These are phyloP conservation scores for Panicum virgatum DNA, from an alignment of 202 grass and related monocot species.

Conservation along the genomic window DNA sequence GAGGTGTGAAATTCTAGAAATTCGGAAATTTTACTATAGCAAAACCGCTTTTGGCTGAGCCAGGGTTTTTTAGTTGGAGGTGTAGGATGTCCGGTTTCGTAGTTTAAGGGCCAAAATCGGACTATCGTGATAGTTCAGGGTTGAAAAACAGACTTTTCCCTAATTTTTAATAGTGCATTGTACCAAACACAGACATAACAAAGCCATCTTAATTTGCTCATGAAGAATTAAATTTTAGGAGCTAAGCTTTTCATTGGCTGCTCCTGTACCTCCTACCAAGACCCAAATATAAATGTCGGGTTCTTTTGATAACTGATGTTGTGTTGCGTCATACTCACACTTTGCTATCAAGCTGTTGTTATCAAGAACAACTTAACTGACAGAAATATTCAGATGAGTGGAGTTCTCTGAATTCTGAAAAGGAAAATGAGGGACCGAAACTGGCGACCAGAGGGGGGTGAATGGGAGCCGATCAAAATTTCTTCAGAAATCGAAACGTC, in stretches of 20 bases:
- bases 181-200: conserved; percentile 34
- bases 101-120: too few species aligned
- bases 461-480: too few species aligned
- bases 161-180: conserved; percentile 1
- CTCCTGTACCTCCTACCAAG: neutral
- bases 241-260: neutral
- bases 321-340: neutral
- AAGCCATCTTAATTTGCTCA: conserved; percentile 20
- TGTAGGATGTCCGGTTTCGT: too few species aligned
- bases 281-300: neutral
- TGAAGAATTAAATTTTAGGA: conserved; percentile 15
- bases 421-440: too few species aligned
- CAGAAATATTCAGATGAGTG: neutral
- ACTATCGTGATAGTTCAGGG: too few species aligned
- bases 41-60: too few species aligned
- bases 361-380: neutral
- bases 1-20: too few species aligned
- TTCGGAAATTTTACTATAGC: too few species aligned
- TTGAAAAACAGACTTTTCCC: too few species aligned
- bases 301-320: neutral
- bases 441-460: too few species aligned
- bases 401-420: neutral
- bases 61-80: too few species aligned
- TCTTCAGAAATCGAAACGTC: too few species aligned
- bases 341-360: neutral